A percentile compares a stretch with the other conserved stretches of the same genome.
These are phyloP conservation scores for Hirschfeldia incana DNA, from an alignment of 345 rosid species.

Conservation along the genomic window DNA sequence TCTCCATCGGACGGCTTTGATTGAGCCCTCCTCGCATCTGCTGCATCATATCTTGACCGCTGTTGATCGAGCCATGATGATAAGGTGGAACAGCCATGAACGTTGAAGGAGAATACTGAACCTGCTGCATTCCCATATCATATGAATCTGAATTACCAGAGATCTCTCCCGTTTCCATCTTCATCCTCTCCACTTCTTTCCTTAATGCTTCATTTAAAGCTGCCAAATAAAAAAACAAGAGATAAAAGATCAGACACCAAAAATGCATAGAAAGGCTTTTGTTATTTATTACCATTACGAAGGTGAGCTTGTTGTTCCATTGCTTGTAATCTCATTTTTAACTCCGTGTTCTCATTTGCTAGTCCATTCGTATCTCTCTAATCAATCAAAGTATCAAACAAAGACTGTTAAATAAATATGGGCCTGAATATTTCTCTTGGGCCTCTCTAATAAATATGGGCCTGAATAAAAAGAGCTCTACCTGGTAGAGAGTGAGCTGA, in stretches of 20 bases:
- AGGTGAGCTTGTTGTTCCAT: slow-evolving; percentile 88
- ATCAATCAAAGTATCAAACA: not conserved
- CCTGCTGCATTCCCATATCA: slow-evolving; percentile 53
- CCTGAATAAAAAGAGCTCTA: not conserved
- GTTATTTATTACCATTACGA: slow-evolving; percentile 61
- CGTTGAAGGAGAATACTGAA: slow-evolving; percentile 41
- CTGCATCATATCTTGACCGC: slow-evolving; percentile 42
- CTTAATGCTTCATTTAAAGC: slow-evolving; percentile 64
- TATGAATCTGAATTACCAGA: slow-evolving; percentile 46
- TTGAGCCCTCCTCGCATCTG: slow-evolving; percentile 38
- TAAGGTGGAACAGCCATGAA: slow-evolving; percentile 45
- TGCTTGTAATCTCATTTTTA: slow-evolving; percentile 69
- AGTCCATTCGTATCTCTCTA: slow-evolving; percentile 79
- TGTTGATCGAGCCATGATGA: slow-evolving; percentile 3
- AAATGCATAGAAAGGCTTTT: not conserved
- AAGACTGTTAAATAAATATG: no score
- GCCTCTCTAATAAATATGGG: no score
- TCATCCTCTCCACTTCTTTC: slow-evolving; percentile 71
- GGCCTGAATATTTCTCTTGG: no score
- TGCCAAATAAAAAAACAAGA: slow-evolving; percentile 17
- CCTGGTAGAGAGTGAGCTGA: slow-evolving; percentile 28
- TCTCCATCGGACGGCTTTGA: slow-evolving; percentile 26
- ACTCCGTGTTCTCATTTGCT: slow-evolving; percentile 68
- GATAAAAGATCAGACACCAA: not conserved
- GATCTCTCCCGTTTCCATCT: slow-evolving; percentile 60